phyloP scores from a whole-genome alignment of 2,329 filamentous ascomycete genomes.

The Aspergillus sp. region DNA sequence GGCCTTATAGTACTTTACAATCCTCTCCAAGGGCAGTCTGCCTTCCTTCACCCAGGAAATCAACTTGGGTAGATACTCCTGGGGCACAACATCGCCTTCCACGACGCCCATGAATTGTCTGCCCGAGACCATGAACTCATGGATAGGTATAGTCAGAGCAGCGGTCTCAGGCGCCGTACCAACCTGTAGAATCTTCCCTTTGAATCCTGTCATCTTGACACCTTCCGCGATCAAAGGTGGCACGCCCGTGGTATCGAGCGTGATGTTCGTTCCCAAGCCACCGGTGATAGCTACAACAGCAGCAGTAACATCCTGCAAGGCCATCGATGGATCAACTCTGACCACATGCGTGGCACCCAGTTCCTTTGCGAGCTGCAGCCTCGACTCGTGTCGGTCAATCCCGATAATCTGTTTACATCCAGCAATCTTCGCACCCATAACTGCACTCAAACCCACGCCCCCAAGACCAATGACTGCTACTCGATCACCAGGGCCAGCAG shows the following conservation, averaged over 20 bases:
- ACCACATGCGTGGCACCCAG: constrained; percentile 44
- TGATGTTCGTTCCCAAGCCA: constrained; percentile 45
- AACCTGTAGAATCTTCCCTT: constrained; percentile 53
- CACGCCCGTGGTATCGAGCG: constrained; percentile 53
- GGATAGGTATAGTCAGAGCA: constrained; percentile 45
- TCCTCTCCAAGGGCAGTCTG: constrained; percentile 48
- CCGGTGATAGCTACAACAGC: constrained; percentile 38
- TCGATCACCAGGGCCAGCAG: not conserved
- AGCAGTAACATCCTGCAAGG: constrained; percentile 28
- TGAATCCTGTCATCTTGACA: constrained; percentile 44
- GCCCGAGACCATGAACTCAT: constrained; percentile 48
- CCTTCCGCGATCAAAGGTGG: constrained; percentile 44
- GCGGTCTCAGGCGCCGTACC: constrained; percentile 48
- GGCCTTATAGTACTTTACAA: constrained; percentile 47
- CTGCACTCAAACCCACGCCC: constrained; percentile 48
- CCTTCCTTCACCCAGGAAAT: constrained; percentile 51
- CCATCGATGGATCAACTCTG: constrained; percentile 26
- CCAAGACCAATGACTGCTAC: constrained; percentile 43
- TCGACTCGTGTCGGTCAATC: constrained; percentile 38
- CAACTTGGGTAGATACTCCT: constrained; percentile 47
- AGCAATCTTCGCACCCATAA: constrained; percentile 51
- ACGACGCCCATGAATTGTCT: constrained; percentile 52
- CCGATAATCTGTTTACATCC: constrained; percentile 42
- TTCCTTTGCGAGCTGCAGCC: constrained; percentile 40
- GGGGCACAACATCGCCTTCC: constrained; percentile 46